These are phyloP conservation scores for Diaporthe australafricana DNA, from an alignment of 2,329 filamentous ascomycete genomes.

Conservation along the genomic window DNA sequence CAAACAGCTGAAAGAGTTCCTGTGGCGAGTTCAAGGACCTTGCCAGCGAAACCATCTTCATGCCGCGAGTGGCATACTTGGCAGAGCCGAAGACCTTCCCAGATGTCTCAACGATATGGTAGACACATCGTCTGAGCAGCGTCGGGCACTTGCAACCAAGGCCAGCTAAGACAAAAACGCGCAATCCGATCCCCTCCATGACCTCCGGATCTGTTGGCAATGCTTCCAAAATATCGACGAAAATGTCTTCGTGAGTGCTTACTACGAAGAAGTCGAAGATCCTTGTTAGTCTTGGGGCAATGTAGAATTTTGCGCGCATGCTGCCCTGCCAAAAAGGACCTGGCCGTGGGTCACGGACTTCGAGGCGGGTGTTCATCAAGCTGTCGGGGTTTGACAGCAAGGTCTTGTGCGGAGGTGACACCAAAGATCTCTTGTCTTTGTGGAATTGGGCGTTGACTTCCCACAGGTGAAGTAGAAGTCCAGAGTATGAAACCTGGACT, in stretches of 20 bases:
- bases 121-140: slow-evolving; percentile 86
- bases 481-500: slow-evolving; percentile 74
- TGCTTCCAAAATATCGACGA: slow-evolving; percentile 83
- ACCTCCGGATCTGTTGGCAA: slow-evolving; percentile 80
- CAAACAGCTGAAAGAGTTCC: slow-evolving; percentile 84
- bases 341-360: slow-evolving; percentile 31
- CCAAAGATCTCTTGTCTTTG: slow-evolving; percentile 56
- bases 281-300: slow-evolving; percentile 75
- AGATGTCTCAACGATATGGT: slow-evolving; percentile 93
- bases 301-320: slow-evolving; percentile 79
- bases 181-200: slow-evolving; percentile 85
- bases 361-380: not conserved
- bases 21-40: slow-evolving; percentile 74
- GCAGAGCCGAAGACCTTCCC: slow-evolving; percentile 75
- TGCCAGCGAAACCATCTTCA: slow-evolving; percentile 72
- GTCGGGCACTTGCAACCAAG: slow-evolving; percentile 89
- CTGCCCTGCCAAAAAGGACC: slow-evolving; percentile 71
- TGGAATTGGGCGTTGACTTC: slow-evolving; percentile 76
- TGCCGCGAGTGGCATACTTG: slow-evolving; percentile 78
- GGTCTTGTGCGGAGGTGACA: slow-evolving; percentile 74
- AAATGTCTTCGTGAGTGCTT: slow-evolving; percentile 83
- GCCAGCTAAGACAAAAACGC: slow-evolving; percentile 79
- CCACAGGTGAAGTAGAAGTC: slow-evolving; percentile 77
- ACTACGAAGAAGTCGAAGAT: slow-evolving; percentile 88
- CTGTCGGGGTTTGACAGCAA: slow-evolving; percentile 67